Conservation (phyloP, 2,329 filamentous ascomycete genomes). For the Claviceps humidiphila region DNA sequence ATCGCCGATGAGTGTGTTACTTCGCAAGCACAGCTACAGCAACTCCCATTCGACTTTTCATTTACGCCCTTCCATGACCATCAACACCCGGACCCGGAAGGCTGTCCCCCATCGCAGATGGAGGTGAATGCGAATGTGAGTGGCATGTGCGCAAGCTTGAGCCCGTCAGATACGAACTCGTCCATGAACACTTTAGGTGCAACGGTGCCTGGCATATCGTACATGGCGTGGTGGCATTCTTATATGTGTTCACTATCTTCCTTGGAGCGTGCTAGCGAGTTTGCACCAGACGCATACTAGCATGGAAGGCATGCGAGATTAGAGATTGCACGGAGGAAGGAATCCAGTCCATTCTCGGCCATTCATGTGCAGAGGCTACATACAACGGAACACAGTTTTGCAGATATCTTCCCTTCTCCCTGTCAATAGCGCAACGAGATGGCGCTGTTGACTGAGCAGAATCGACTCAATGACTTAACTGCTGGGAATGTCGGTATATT, state of each 20-base stretch:
- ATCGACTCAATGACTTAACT: no score
- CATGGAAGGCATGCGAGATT: neutral
- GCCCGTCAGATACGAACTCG: neutral
- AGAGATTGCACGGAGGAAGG: neutral
- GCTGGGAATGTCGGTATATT: no score
- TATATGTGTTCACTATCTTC: neutral
- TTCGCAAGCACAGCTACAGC: neutral
- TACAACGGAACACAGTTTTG: neutral
- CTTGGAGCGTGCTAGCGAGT: neutral
- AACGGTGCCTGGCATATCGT: constrained; percentile 1
- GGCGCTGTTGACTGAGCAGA: no score
- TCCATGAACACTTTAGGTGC: neutral
- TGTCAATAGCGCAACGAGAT: no score
- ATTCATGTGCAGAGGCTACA: neutral
- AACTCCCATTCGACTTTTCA: neutral
- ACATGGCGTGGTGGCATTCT: constrained; percentile 5
- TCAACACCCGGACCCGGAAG: neutral
- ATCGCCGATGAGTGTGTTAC: neutral
- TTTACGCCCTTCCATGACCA: neutral
- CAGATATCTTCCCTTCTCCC: neutral
- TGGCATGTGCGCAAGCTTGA: neutral
- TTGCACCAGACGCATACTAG: neutral
- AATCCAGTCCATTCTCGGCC: neutral
- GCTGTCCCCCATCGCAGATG: neutral
- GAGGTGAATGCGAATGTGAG: neutral